Percentiles rank a stretch among this genome's conserved stretches.
Evolutionary conservation across 75 land plant species (phyloP).

Genomic region (Azolla pinnata): DNA sequence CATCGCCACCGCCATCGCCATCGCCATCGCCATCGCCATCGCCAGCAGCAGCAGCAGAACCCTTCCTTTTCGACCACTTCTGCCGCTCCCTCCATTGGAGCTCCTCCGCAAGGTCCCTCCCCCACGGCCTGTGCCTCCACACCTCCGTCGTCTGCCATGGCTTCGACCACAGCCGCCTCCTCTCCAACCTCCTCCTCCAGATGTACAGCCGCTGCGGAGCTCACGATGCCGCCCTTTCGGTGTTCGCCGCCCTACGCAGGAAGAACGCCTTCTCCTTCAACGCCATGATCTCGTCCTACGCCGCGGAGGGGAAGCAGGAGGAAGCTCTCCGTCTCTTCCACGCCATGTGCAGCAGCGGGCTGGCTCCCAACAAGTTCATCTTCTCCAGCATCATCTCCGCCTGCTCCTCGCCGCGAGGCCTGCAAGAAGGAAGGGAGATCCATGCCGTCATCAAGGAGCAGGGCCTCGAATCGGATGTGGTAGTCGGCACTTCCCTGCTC

Average conservation of each 20-base stretch:
- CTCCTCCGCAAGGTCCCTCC: too few species aligned
- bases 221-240: background rate
- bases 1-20: too few species aligned
- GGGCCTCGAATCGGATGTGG: conserved; percentile 17
- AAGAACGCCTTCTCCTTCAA: conserved; percentile 8
- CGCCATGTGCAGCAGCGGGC: background rate
- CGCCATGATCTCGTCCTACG: conserved; percentile 10
- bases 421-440: conserved; percentile 8
- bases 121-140: conserved; percentile 1
- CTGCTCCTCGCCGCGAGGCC: conserved; percentile 2
- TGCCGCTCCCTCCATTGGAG: too few species aligned
- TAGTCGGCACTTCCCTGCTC: conserved; percentile 18
- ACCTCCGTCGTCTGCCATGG: background rate
- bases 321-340: conserved; percentile 2
- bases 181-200: conserved; percentile 5
- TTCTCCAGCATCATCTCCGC: conserved; percentile 3
- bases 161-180: background rate
- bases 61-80: too few species aligned
- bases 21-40: too few species aligned
- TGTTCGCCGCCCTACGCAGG: background rate
- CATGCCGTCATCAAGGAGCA: conserved; percentile 4
- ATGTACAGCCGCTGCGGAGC: conserved; percentile 5
- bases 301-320: background rate
- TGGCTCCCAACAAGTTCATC: background rate
- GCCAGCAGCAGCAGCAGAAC: too few species aligned